A percentile compares a stretch with the other conserved stretches of the same genome.
These are phyloP conservation scores for Bruguiera parviflora DNA, from an alignment of 345 rosid genomes.

Conservation along the genomic window DNA sequence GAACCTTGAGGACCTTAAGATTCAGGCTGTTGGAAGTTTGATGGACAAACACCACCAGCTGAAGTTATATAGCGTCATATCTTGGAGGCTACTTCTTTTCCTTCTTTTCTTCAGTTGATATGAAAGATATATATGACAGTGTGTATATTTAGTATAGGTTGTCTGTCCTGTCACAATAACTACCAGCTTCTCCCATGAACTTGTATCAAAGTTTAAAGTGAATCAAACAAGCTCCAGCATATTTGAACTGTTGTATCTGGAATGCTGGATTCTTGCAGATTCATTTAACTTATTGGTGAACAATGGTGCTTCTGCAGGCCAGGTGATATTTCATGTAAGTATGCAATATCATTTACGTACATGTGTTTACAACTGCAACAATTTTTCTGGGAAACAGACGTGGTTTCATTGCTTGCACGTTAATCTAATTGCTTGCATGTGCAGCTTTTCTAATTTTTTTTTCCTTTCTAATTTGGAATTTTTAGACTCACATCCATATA, in stretches of 20 bases:
- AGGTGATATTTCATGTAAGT: slow-evolving; percentile 88
- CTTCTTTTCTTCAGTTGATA: no score
- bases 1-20: no score
- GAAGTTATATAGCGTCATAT: no score
- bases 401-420: background rate
- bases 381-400: background rate
- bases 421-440: background rate
- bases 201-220: background rate
- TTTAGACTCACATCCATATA: slow-evolving; percentile 94
- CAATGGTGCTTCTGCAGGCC: slow-evolving; percentile 94
- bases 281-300: slow-evolving; percentile 92
- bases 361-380: background rate
- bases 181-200: background rate
- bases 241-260: background rate
- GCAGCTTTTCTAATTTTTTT: slow-evolving; percentile 1
- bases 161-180: background rate
- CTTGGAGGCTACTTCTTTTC: no score
- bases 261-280: slow-evolving; percentile 42
- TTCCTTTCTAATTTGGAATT: slow-evolving; percentile 5
- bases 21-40: no score
- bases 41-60: no score
- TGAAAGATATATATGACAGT: background rate
- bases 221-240: background rate
- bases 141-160: background rate
- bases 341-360: no score